These are phyloP conservation scores for Tulasnella sp. DNA, from an alignment of 768 basidiomycete species.

Conservation along the genomic window DNA sequence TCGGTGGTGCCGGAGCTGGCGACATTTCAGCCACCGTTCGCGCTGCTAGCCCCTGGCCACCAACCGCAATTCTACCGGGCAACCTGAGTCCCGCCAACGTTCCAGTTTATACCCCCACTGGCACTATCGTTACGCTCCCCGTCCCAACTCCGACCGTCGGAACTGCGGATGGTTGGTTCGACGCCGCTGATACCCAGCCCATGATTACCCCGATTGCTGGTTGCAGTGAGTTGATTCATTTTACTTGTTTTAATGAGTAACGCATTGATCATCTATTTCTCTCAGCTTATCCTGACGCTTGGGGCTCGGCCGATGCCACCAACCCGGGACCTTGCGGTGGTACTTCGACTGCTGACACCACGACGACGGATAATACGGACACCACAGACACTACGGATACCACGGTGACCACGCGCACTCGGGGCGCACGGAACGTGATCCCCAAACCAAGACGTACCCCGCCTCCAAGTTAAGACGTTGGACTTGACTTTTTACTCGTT, in stretches of 20 bases:
- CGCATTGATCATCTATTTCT: not conserved
- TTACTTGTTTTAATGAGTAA: not conserved
- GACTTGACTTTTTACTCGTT: not conserved
- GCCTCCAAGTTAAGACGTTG: not conserved
- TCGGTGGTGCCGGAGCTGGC: constrained; percentile 59
- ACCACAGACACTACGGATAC: not conserved
- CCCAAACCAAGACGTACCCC: constrained; percentile 1
- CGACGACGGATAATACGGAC: not conserved
- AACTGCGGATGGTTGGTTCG: constrained; percentile 59
- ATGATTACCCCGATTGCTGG: constrained; percentile 55
- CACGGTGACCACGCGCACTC: not conserved
- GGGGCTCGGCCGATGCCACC: constrained; percentile 52
- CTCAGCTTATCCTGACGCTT: constrained; percentile 63
- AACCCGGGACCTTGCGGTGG: constrained; percentile 45
- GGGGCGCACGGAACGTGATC: not conserved
- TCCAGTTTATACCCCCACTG: constrained; percentile 67
- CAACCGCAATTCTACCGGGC: constrained; percentile 32
- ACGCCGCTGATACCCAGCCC: constrained; percentile 52
- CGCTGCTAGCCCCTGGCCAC: constrained; percentile 58
- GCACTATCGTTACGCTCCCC: too few relatives aligned
- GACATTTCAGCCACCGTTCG: constrained; percentile 47
- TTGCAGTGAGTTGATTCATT: constrained; percentile 38
- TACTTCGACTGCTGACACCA: not conserved
- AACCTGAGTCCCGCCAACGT: constrained; percentile 40
- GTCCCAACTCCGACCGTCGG: constrained; percentile 57